Evolutionary conservation across 306 rosid species (phyloP).

Genomic region (Dalbergia oliveri): DNA sequence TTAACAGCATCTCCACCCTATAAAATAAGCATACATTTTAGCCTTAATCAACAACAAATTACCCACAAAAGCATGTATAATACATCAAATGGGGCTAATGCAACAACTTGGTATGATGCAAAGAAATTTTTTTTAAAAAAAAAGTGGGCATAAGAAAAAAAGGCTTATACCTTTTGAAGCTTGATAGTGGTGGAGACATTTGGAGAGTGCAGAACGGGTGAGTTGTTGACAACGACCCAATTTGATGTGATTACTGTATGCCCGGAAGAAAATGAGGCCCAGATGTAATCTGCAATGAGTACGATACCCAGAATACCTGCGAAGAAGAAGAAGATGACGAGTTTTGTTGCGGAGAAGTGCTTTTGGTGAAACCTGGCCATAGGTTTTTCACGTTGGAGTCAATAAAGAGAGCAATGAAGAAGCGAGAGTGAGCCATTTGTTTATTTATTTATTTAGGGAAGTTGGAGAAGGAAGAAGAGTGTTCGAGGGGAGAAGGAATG

Average conservation of each 20-base stretch:
- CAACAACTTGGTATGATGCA: neutral
- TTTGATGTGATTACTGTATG: conserved; percentile 54
- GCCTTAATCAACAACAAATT: conserved; percentile 1
- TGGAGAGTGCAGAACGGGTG: conserved; percentile 43
- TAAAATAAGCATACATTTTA: neutral
- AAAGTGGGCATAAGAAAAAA: neutral
- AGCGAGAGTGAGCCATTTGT: conserved; percentile 26
- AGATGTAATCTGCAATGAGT: conserved; percentile 60
- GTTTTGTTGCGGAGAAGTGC: conserved; percentile 46
- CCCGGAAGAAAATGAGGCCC: conserved; percentile 63
- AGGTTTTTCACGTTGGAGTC: neutral
- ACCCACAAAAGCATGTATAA: neutral
- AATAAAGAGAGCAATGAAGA: neutral
- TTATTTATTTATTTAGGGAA: conserved; percentile 23
- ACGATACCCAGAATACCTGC: conserved; percentile 54
- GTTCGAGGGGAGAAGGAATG: neutral
- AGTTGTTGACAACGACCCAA: conserved; percentile 51
- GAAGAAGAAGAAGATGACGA: conserved; percentile 52
- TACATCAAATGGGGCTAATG: neutral
- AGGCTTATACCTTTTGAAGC: conserved; percentile 34
- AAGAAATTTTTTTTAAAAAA: neutral
- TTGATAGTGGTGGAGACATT: conserved; percentile 9
- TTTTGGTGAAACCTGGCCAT: conserved; percentile 61
- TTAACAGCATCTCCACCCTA: conserved; percentile 45
- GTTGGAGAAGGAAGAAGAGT: neutral